These are phyloP conservation scores for Sphagnum tenellum DNA, from an alignment of 225 moss, liverwort and hornwort species.

Conservation along the genomic window DNA sequence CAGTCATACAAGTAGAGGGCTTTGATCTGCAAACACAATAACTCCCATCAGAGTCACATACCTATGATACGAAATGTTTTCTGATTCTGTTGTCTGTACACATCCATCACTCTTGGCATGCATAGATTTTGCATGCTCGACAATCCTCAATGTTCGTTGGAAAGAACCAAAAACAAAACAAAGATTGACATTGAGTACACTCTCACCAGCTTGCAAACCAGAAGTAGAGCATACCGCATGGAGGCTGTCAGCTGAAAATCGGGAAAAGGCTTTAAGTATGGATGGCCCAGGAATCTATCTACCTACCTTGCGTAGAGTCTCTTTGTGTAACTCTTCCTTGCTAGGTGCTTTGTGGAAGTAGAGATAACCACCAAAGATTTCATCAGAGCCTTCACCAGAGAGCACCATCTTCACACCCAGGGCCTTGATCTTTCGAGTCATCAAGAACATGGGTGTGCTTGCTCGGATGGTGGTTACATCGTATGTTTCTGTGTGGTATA, in stretches of 20 bases:
- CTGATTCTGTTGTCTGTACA: no score
- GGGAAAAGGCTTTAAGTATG: background rate
- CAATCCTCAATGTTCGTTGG: no score
- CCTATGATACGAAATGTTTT: no score
- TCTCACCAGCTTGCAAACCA: no score
- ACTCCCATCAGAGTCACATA: background rate
- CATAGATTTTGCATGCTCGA: background rate
- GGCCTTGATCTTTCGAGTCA: conserved; percentile 88
- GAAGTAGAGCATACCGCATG: no score
- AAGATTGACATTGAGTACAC: no score
- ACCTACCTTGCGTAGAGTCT: conserved; percentile 60
- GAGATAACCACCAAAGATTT: conserved; percentile 83
- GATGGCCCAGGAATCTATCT: background rate
- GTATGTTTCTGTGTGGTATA: conserved; percentile 85
- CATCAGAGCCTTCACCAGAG: conserved; percentile 80
- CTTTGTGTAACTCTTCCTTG: conserved; percentile 75
- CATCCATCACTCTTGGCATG: no score
- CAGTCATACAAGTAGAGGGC: conserved; percentile 80
- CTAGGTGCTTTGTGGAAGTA: conserved; percentile 94
- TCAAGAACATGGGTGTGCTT: conserved; percentile 86
- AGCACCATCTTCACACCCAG: conserved; percentile 89
- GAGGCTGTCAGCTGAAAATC: no score
- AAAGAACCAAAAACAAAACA: no score
- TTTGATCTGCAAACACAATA: conserved; percentile 31
- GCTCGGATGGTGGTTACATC: conserved; percentile 82